Evolutionary conservation across 164 flowering plant genomes (phyloP), one percentile per base, ranked within the genome.

Genomic region (Hamamelis virginiana): DNA sequence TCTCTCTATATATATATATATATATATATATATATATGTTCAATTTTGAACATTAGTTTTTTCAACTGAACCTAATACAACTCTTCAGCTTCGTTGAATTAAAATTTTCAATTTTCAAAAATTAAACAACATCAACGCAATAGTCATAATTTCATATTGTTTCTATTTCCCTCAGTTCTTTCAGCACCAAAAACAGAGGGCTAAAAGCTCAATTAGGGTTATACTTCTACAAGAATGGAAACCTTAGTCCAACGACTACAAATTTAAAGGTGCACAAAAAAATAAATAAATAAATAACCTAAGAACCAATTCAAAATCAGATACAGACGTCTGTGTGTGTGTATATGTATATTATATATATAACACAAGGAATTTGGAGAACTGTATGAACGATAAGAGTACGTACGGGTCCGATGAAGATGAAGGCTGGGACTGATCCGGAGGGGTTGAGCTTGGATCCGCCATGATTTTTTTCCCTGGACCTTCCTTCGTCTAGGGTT

Each of bases 341-440:
- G n/a, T n/a, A n/a, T n/a, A n/a, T n/a, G n/a, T n/a, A n/a, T n/a
- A n/a, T n/a, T n/a, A n/a, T n/a, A n/a, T n/a, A n/a, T n/a, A n/a
- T n/a, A n/a, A n/a, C n/a, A n/a, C n/a, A n/a, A n/a, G 41, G 41
- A 33, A 2, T 33, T 33, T 33, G 2, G 41, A 33, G 41, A 33
- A 6, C 4, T 33, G 41, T 2, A 33, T 33, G 41, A 33, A 33
- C 18, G 63, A 28, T 1, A 21, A 45, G 46, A 18, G 43, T 22
- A 72, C 78, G 38, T 69, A 78, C 81, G 76, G 51, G 27, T 78
- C 74, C 3, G 78, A 60, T 8, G 80, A 76, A 27, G 78, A 77
- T 45, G 76, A 78, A 46, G 77, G 75, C n/a, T 65, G 72, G 64
- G 15, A 44, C 1, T 5, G 61, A 69, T 69, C 73, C 11, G 73